Conservation (phyloP, 2,329 filamentous ascomycete genomes). For the Phialophora macrospora region DNA sequence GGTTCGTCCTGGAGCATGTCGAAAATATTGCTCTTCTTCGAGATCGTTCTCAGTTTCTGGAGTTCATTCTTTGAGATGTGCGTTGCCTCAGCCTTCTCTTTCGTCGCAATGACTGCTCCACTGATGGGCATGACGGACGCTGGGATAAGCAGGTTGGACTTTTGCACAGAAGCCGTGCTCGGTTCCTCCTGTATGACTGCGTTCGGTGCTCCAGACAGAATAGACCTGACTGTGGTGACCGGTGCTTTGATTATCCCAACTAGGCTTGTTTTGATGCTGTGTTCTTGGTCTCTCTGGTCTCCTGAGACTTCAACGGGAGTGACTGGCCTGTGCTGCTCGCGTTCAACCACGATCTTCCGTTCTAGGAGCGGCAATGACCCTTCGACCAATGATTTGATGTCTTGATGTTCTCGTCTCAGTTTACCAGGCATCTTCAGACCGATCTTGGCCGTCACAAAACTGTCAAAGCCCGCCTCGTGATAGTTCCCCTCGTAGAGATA, state of each 20-base stretch:
- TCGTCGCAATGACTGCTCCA: constrained; percentile 18
- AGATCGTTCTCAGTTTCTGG: constrained; percentile 26
- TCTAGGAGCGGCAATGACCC: neutral
- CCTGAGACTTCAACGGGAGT: neutral
- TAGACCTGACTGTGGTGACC: constrained; percentile 19
- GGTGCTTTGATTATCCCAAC: constrained; percentile 28
- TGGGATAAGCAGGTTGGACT: constrained; percentile 1
- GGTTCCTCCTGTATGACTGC: neutral
- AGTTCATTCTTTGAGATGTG: constrained; percentile 9
- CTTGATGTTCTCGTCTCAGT: constrained; percentile 40
- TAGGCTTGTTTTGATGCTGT: constrained; percentile 13
- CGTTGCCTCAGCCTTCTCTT: constrained; percentile 6
- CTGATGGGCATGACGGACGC: neutral
- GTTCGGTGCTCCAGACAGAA: constrained; percentile 18
- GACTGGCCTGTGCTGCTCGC: neutral
- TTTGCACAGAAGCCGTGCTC: constrained; percentile 3
- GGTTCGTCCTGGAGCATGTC: constrained; percentile 30
- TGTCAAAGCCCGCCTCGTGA: constrained; percentile 69
- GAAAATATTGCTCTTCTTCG: constrained; percentile 31
- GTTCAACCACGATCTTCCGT: neutral
- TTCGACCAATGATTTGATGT: constrained; percentile 30
- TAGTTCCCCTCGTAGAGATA: constrained; percentile 44
- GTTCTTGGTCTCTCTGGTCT: constrained; percentile 13
- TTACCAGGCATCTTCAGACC: constrained; percentile 60
- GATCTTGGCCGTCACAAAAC: constrained; percentile 63